Conservation (phyloP, 768 basidiomycete species). For the Suillus luteus region DNA sequence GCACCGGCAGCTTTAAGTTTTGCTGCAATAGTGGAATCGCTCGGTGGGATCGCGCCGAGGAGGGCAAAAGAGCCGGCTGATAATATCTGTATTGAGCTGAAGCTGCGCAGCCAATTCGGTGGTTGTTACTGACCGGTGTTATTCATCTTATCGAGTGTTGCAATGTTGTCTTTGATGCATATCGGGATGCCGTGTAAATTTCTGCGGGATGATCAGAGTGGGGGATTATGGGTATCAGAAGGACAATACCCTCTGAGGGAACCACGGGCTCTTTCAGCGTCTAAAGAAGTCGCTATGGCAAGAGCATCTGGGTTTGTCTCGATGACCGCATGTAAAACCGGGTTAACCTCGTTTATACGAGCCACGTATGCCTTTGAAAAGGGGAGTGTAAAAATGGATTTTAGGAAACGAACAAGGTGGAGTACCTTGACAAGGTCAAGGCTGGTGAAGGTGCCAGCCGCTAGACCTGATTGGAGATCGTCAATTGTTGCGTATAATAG, state of each 20-base stretch:
- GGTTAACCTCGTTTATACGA: constrained; percentile 3
- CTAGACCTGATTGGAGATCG: constrained; percentile 5
- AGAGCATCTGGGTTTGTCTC: constrained; percentile 6
- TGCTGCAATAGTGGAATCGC: constrained; percentile 6
- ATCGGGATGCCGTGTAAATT: constrained; percentile 2
- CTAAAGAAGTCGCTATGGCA: not conserved
- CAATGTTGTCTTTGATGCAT: constrained; percentile 8
- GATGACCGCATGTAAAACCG: constrained; percentile 3
- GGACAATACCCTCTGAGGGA: not conserved
- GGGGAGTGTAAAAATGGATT: not conserved
- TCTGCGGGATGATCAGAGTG: not conserved
- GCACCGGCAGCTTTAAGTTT: constrained; percentile 6
- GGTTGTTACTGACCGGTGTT: constrained; percentile 2
- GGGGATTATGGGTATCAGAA: not conserved
- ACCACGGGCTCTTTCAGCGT: not conserved
- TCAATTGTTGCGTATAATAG: constrained; percentile 4
- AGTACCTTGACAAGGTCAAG: constrained; percentile 1
- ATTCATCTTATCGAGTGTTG: constrained; percentile 7
- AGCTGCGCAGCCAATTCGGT: not conserved
- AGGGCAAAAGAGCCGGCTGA: constrained; percentile 5
- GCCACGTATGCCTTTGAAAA: constrained; percentile 11
- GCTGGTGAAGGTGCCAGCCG: constrained; percentile 5
- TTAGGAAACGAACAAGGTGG: too few species aligned
- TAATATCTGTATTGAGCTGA: not conserved
- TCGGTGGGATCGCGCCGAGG: constrained; percentile 7